Conservation (phyloP, 2,329 filamentous ascomycete species). For the Gaeumannomyces tritici region DNA sequence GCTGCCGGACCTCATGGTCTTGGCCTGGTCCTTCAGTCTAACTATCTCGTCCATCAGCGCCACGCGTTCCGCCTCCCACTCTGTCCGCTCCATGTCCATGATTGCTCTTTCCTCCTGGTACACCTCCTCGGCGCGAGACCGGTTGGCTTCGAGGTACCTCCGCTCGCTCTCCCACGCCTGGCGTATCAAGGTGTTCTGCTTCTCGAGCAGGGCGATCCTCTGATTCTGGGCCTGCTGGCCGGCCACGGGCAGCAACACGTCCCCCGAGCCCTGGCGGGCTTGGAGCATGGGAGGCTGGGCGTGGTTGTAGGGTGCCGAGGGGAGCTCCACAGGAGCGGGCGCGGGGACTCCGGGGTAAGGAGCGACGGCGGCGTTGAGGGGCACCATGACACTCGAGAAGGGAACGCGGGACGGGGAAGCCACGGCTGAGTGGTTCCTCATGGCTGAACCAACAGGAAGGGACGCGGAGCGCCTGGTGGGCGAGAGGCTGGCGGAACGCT, state of each 20-base stretch:
- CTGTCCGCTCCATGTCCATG: slow-evolving; percentile 39
- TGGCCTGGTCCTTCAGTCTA: slow-evolving; percentile 9
- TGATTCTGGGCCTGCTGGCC: slow-evolving; percentile 14
- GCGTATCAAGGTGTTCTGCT: slow-evolving; percentile 31
- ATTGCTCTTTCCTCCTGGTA: slow-evolving; percentile 43
- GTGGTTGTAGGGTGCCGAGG: not conserved
- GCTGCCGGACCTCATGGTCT: not conserved
- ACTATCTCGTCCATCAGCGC: slow-evolving; percentile 28
- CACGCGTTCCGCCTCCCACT: slow-evolving; percentile 35
- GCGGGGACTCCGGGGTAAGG: not conserved
- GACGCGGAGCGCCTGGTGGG: slow-evolving; percentile 14
- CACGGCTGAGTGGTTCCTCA: slow-evolving; percentile 9
- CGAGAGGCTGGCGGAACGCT: slow-evolving; percentile 21
- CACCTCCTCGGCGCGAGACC: slow-evolving; percentile 43
- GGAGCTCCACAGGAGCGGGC: slow-evolving; percentile 3
- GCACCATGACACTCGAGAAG: not conserved
- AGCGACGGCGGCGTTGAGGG: not conserved
- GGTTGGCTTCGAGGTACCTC: slow-evolving; percentile 42
- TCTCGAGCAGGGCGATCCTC: slow-evolving; percentile 28
- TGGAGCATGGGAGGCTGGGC: slow-evolving; percentile 1
- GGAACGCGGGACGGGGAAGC: slow-evolving; percentile 12
- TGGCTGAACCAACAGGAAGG: slow-evolving; percentile 1
- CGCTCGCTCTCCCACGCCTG: slow-evolving; percentile 46
- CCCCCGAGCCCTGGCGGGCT: slow-evolving; percentile 16
- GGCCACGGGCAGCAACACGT: slow-evolving; percentile 8